Base-by-base conservation (phyloP, 2,329 filamentous ascomycete genomes). In the Ascochyta clinopodiicola region DNA sequence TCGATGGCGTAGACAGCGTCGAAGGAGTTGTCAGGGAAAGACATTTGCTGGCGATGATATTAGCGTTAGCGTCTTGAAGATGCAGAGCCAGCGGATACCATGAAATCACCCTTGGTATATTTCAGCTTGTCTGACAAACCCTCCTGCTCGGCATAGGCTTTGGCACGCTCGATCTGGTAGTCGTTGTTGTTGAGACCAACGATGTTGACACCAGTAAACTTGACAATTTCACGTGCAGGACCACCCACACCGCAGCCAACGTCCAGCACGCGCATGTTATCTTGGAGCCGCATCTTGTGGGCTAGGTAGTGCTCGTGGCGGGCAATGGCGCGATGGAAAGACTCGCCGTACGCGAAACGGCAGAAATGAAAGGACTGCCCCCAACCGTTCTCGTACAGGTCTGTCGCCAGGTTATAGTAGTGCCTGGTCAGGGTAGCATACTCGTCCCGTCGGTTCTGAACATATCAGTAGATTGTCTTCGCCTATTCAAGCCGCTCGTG, bases 251-350 rank as follows among this genome's bases (percentile, higher is more conserved):
- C 95, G 71, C 95, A 99, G 59, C 95, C 95, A 56, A 99, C 95
- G 72, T 99, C 95, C 27, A 99, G 83, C 19, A 98, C 94, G 72
- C 86, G 90, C 88, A 95, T 94, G 70, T 87, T 87, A 72, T 93
- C 88, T 77, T 89, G 86, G 72, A 99, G 88, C 62, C 88, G 88
- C 76, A 97, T 96, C 77, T 87, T 86, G 78, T 93, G 87, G 42
- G 95, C 95, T 25, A 99, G 89, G 81, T 96, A 98, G 83, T 99
- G 95, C 81, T 99, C 95, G 74, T 99, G 95, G 56, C 95, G 90
- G 64, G 93, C 91, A 78, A 98, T 94, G 59, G 93, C 93, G 79
- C 96, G 91, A 77, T 86, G 82, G 81, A 98, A 98, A 47, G 87
- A 82, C 81, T 99, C 95, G 73, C 90, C 89, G 66, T 88, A 81